Evolutionary conservation across 306 rosid genomes (phyloP), one percentile per base, ranked within the genome.

Genomic region (Ormosia semicastrata): DNA sequence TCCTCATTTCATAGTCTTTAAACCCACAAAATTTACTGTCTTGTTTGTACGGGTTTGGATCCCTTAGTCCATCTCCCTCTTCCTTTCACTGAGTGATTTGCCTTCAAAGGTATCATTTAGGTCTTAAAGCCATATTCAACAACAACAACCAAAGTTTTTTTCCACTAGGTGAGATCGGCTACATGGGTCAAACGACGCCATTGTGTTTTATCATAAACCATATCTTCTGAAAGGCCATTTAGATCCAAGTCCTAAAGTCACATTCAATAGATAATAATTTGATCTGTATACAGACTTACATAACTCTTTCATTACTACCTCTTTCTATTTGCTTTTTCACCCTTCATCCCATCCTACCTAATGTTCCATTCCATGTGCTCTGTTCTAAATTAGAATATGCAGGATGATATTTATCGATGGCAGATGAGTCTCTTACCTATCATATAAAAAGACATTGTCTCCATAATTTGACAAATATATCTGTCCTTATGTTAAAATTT

Each of bases 11-110:
- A 7, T 52, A 50, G 67, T 33, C 57, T 54, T 72, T 50, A 76
- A 59, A 66, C 71, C 73, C 72, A 30, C 73, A 78, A 66, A 34
- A 34, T 72, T 60, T 78, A 71, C 39, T 71, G 46, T 82, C 32
- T 71, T 67, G 15, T 50, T 18, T 34, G 30, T 69, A 18, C 32
- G 53, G 62, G 64, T 72, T 77, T 56, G 58, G 76, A 49, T 66
- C 81, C 66, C 66, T 54, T 69, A 67, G 79, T 59, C 67, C 69
- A 30, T 17, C 57, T 64, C 43, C 58, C 46, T 69, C 40, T 66
- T 65, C 82, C 79, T 75, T 79, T 63, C 59, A 68, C 64, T 64
- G 85, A 58, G 39, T 52, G 74, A 2, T 67, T 71, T 76, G 53
- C 65, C 71, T 77, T 75, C 71, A 46, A 66, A 70, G 47, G 72